Base-by-base conservation (phyloP, 345 rosid species). In the Eucalyptus regnans region DNA sequence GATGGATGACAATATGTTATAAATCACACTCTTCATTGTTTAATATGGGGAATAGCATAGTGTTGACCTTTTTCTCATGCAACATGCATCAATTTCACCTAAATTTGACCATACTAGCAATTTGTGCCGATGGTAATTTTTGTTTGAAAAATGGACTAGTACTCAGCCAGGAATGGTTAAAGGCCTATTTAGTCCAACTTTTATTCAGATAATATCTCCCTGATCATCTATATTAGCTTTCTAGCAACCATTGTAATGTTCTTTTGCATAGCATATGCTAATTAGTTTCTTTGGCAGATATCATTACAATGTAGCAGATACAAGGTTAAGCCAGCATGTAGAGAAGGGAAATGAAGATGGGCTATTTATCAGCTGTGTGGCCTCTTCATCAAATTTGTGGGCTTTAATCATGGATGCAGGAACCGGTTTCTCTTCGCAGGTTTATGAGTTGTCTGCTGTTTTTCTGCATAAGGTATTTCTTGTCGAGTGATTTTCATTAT, bases 351-450 rank as follows among this genome's bases (percentile, higher is more conserved):
- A 94, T 76, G 99, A 96, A 92, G 99, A 97, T 90, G 99, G 98
- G 50, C 91, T 97, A 89, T 96, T 62, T 89, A 95, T 96, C 64
- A 97, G 99, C 92, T 95, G 98, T 91, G 96, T 96, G 89, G 98
- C 99, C 86, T 96, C 99, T 88, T 91, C 98, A 62, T 68, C 95
- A 88, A 96, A 96, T 95, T 95, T 97, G 68, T 97, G 99, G 99
- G 99, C 99, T 62, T 86, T 97, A 64, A 96, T 97, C 90, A 97
- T 97, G 99, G 99, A 97, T 92, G 99, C 99, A 25, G 99, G 99
- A 90, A 97, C 99, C 6, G 98, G 98, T 79, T 97, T 96, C 94
- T 86, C 95, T 87, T 93, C 95, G 54, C 98, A 97, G 92, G 98
- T 97, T 87, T 95, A 95, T 92, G 99, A 97, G 71, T 91, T 97